Conservation (phyloP, 2,329 filamentous ascomycete species). For the Aspergillus japonicus region DNA sequence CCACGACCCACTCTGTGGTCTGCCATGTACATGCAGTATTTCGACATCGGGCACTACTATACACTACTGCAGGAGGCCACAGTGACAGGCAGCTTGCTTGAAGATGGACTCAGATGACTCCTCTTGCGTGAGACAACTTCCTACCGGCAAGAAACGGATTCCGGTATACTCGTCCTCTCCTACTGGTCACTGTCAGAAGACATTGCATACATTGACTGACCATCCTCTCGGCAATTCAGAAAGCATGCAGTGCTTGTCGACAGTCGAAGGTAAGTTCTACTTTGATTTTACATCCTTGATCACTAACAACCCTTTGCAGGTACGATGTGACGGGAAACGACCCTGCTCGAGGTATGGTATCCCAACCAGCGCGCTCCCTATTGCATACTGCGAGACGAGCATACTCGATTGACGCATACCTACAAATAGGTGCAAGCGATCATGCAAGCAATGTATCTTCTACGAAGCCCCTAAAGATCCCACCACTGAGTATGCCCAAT, state of each 20-base stretch:
- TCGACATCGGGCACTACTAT: too few species aligned
- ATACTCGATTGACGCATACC: not conserved
- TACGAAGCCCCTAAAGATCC: slow-evolving; percentile 37
- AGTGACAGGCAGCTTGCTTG: too few species aligned
- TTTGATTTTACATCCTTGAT: not conserved
- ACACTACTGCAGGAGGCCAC: too few species aligned
- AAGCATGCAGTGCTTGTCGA: slow-evolving; percentile 40
- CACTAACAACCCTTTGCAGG: slow-evolving; percentile 16
- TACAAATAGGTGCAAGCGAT: slow-evolving; percentile 29
- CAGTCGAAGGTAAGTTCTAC: slow-evolving; percentile 32
- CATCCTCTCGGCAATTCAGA: slow-evolving; percentile 19
- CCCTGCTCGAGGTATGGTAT: slow-evolving; percentile 40
- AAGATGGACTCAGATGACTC: slow-evolving; percentile 25
- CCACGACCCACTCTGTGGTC: not conserved
- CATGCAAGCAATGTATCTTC: slow-evolving; percentile 38
- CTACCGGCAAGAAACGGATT: slow-evolving; percentile 36
- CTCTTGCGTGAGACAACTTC: slow-evolving; percentile 20
- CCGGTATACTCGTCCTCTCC: slow-evolving; percentile 27
- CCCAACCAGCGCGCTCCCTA: not conserved
- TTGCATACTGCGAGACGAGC: too few species aligned
- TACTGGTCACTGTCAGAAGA: not conserved
- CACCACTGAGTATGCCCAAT: slow-evolving; percentile 24
- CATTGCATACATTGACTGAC: not conserved
- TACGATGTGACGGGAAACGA: slow-evolving; percentile 39
- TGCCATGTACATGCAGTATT: not conserved